Conservation (phyloP, 2,329 filamentous ascomycete species). For the Colletotrichum limetticola region DNA sequence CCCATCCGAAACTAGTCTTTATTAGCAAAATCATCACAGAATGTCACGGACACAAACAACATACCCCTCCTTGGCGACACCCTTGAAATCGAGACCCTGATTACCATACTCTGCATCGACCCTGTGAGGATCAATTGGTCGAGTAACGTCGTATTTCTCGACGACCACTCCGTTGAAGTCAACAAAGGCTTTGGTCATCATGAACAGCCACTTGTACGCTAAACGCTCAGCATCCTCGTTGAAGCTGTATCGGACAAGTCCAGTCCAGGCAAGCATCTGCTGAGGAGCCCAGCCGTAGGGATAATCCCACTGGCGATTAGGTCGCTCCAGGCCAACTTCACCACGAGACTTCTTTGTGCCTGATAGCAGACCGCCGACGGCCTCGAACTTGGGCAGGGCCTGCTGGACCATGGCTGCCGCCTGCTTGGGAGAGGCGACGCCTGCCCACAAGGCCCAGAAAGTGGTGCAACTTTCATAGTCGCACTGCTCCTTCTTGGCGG, state of each 20-base stretch:
- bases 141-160: slow-evolving; percentile 98
- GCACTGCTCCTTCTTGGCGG: slow-evolving; percentile 80
- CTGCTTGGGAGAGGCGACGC: slow-evolving; percentile 85
- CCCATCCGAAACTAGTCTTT: slow-evolving; percentile 87
- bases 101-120: slow-evolving; percentile 99
- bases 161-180: slow-evolving; percentile 99
- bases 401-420: slow-evolving; percentile 84
- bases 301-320: slow-evolving; percentile 98
- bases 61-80: slow-evolving; percentile 94
- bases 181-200: slow-evolving; percentile 98
- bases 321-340: slow-evolving; percentile 79
- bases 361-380: slow-evolving; percentile 85
- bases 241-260: slow-evolving; percentile 90
- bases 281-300: slow-evolving; percentile 99
- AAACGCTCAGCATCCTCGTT: slow-evolving; percentile 88
- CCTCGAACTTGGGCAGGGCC: slow-evolving; percentile 89
- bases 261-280: slow-evolving; percentile 98
- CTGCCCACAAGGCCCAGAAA: slow-evolving; percentile 98
- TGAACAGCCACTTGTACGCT: slow-evolving; percentile 96
- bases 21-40: slow-evolving; percentile 41
- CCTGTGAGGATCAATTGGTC: slow-evolving; percentile 88
- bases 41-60: slow-evolving; percentile 47
- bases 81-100: slow-evolving; percentile 94
- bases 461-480: slow-evolving; percentile 93
- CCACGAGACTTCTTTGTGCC: slow-evolving; percentile 92